These are phyloP conservation scores for Lichtheimia corymbifera DNA, from an alignment of 371 early-diverging fungal species.

Conservation along the genomic window DNA sequence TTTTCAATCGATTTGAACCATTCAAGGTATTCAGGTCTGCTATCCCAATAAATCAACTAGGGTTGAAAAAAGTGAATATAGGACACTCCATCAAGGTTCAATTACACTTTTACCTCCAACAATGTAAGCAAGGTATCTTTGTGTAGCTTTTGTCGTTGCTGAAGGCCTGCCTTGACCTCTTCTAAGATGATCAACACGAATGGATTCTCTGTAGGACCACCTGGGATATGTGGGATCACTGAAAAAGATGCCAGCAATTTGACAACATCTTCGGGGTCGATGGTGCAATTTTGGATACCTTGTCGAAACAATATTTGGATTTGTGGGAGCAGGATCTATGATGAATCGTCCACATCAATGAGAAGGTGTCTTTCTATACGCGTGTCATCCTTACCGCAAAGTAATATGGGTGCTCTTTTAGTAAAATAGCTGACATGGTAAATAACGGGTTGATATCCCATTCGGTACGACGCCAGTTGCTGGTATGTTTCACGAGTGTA, in stretches of 20 bases:
- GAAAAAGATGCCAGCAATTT: constrained; percentile 45
- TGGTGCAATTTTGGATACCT: constrained; percentile 38
- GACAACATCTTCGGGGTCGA: constrained; percentile 38
- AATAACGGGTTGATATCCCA: constrained; percentile 59
- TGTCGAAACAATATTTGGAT: constrained; percentile 46
- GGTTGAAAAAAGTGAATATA: too few species aligned
- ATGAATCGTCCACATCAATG: too few species aligned
- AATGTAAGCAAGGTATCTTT: constrained; percentile 45
- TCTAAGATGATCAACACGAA: constrained; percentile 50
- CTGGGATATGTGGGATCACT: constrained; percentile 29
- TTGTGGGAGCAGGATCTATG: constrained; percentile 37
- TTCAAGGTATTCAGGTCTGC: constrained; percentile 21
- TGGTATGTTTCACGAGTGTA: constrained; percentile 43
- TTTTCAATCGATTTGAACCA: constrained; percentile 46
- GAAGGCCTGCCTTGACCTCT: constrained; percentile 35
- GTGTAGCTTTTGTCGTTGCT: constrained; percentile 23
- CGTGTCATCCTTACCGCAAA: constrained; percentile 28
- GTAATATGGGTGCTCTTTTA: constrained; percentile 51
- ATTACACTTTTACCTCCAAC: constrained; percentile 31
- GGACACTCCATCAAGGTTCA: neutral
- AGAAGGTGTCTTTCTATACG: neutral
- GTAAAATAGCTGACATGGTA: constrained; percentile 48
- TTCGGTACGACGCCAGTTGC: constrained; percentile 51
- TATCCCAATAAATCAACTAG: constrained; percentile 47
- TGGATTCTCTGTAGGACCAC: constrained; percentile 28